These are phyloP conservation scores for Xanthoparmelia taractica DNA, from an alignment of 495 filamentous ascomycete genomes.

Conservation along the genomic window DNA sequence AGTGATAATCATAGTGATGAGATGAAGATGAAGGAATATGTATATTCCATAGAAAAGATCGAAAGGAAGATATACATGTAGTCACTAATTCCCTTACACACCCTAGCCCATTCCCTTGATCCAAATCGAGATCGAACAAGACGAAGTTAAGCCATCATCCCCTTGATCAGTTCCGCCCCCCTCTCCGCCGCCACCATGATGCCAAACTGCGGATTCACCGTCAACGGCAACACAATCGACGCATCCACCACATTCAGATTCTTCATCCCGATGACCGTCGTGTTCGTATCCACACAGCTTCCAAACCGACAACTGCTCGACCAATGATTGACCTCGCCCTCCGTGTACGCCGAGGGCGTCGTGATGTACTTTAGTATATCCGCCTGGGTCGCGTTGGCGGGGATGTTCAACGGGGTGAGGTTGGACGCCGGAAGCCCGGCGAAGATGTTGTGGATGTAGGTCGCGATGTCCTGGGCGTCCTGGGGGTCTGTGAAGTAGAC, in stretches of 20 bases:
- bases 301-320: conserved; percentile 35
- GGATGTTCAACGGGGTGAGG: conserved; percentile 34
- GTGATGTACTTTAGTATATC: conserved; percentile 36
- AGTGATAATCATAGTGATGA: no score
- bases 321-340: conserved; percentile 37
- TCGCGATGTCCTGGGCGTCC: conserved; percentile 34
- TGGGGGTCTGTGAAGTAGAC: conserved; percentile 34
- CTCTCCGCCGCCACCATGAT: conserved; percentile 37
- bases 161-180: conserved; percentile 32
- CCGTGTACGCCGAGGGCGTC: conserved; percentile 32
- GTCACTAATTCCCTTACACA: no score
- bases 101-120: no score
- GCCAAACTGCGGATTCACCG: conserved; percentile 37
- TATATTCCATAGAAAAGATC: no score
- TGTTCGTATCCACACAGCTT: conserved; percentile 32
- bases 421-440: conserved; percentile 28
- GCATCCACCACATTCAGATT: conserved; percentile 38
- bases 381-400: conserved; percentile 28
- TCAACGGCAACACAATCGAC: conserved; percentile 34
- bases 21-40: no score
- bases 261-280: conserved; percentile 31
- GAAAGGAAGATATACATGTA: no score
- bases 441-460: conserved; percentile 37
- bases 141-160: not conserved
- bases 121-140: not conserved